Evolutionary conservation across 805 yeast genomes (phyloP), one percentile per base, ranked within the genome.

Genomic region (Zygosaccharomyces bisporus): DNA sequence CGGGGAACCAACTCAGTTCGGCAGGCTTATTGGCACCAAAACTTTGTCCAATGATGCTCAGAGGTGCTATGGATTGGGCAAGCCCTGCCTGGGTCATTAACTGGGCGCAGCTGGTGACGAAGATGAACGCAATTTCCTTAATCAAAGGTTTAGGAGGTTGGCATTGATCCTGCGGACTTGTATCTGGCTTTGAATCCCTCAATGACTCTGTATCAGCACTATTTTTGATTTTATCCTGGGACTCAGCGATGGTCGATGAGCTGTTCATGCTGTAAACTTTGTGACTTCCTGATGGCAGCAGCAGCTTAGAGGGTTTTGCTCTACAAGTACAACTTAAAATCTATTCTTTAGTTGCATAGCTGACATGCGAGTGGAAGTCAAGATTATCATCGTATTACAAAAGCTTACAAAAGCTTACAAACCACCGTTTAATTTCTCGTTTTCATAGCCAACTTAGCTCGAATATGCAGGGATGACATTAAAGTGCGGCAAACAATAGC

Each of bases 41-140:
- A 24, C 54, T 45, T 17, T 37, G 17, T 16, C 56, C 56, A 10
- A 52, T 52, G 19, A 52, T 50, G 24, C 39, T 46, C 5, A 50
- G 41, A 6, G 54, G 53, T 13, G 52, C 54, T 20, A 52, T 50
- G 9, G 54, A 46, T 19, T 43, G 53, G 7, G 50, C 54, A 14
- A 52, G 47, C 10, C 53, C 54, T 16, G 56, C 54, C 43, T 45
- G 54, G 3, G 56, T 46, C 54, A 50, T 52, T 42, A 52, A 39
- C 36, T 52, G 56, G 12, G 55, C 53, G 6, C 49, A 41, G 37
- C 51, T 45, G 25, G 39, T 33, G 17, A 45, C 40, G 16, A 39
- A 45, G 20, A 45, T 45, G 18, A 42, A 45, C 12, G 46, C 49
- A 31, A 33, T 20, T 27, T 45, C 49, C 39, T 39, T 18, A 31